These are phyloP conservation scores for Peterozyma xylosa DNA, from an alignment of 805 yeast genomes.

Conservation along the genomic window DNA sequence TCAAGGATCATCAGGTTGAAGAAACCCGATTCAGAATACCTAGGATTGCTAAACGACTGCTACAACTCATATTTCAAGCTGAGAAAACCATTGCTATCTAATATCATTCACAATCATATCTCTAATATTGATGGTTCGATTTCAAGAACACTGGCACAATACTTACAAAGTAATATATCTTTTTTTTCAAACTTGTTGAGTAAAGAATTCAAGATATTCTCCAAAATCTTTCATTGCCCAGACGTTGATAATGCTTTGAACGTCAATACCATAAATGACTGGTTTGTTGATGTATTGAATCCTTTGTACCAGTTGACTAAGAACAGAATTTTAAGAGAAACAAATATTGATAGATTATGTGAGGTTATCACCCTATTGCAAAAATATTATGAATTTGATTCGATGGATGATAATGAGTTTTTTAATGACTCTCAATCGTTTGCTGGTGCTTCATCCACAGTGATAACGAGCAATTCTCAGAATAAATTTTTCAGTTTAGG, in stretches of 20 bases:
- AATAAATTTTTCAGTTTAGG: constrained; percentile 1
- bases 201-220: constrained; percentile 56
- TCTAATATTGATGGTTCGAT: constrained; percentile 12
- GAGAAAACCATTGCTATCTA: constrained; percentile 41
- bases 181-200: constrained; percentile 52
- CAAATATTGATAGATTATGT: constrained; percentile 60
- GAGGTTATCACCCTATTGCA: constrained; percentile 67
- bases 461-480: constrained; percentile 8
- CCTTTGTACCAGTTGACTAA: constrained; percentile 72
- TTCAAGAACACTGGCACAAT: constrained; percentile 39
- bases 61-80: constrained; percentile 53
- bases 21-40: constrained; percentile 34
- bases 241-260: constrained; percentile 15
- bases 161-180: constrained; percentile 55
- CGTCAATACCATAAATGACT: constrained; percentile 34
- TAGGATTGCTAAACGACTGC: constrained; percentile 62
- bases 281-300: constrained; percentile 62
- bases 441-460: constrained; percentile 4
- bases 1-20: constrained; percentile 13
- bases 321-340: constrained; percentile 60
- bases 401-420: constrained; percentile 19
- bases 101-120: constrained; percentile 22
- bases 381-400: constrained; percentile 60
- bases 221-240: constrained; percentile 37
- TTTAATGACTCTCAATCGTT: not conserved